Conservation (phyloP, 2,329 filamentous ascomycete genomes). For the Sporothrix inflata region DNA sequence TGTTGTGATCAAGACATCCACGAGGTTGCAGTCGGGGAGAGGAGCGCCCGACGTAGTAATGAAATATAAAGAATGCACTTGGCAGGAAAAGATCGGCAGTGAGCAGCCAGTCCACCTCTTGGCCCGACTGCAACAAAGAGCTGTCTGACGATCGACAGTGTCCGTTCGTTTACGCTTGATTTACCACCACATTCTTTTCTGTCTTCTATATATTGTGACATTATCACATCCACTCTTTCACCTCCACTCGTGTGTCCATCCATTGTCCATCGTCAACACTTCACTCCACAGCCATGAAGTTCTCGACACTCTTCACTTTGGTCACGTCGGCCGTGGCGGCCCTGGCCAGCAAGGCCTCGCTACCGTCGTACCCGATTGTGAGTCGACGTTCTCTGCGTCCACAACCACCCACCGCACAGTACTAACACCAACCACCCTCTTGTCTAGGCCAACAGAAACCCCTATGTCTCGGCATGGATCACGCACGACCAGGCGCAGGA, state of each 20-base stretch:
- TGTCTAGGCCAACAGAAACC: slow-evolving; percentile 38
- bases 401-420: too few species aligned
- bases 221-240: neutral
- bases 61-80: neutral
- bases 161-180: too few species aligned
- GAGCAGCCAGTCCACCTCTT: neutral
- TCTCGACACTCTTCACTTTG: slow-evolving; percentile 3
- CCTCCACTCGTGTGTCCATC: neutral
- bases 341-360: slow-evolving; percentile 1
- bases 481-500: slow-evolving; percentile 37
- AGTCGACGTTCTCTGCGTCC: neutral
- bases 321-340: neutral
- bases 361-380: slow-evolving; percentile 25
- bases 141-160: neutral
- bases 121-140: too few species aligned
- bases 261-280: neutral
- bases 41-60: too few species aligned
- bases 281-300: neutral
- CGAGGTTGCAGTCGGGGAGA: neutral
- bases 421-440: neutral
- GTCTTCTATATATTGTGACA: neutral
- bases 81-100: neutral
- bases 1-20: neutral
- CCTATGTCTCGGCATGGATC: slow-evolving; percentile 43
- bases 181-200: neutral